Percentiles rank a stretch among this genome's conserved stretches.
These are phyloP conservation scores for Didymella lethalis DNA, from an alignment of 2,329 filamentous ascomycete species.

Conservation along the genomic window DNA sequence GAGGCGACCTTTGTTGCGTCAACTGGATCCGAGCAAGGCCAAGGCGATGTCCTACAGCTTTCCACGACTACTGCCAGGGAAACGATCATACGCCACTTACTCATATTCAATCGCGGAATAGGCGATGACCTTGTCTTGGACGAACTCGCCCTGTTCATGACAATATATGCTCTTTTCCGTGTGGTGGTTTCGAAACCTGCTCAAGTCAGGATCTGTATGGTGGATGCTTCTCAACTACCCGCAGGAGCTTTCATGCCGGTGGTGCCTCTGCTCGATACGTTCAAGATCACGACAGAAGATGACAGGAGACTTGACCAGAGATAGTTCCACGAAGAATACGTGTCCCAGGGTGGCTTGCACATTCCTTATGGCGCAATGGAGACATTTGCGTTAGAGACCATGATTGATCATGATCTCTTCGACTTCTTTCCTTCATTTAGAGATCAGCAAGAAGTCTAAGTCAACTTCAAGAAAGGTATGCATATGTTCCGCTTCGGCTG, in stretches of 20 bases:
- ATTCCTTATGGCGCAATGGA: neutral
- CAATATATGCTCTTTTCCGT: too few relatives aligned
- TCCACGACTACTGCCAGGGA: too few relatives aligned
- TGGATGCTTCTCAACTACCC: neutral
- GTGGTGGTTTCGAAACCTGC: too few relatives aligned
- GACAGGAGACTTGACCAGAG: neutral
- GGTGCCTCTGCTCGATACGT: neutral
- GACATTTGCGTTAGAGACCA: neutral
- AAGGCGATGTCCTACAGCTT: too few relatives aligned
- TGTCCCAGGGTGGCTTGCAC: neutral
- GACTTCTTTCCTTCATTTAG: too few relatives aligned
- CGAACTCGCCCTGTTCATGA: neutral
- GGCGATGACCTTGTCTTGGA: neutral
- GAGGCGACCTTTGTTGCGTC: too few relatives aligned
- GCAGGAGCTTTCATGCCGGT: neutral
- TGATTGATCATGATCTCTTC: neutral
- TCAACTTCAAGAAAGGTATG: neutral
- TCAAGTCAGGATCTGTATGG: neutral
- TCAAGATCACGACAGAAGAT: neutral
- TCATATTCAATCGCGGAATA: neutral
- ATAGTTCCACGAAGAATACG: neutral
- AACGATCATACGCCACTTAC: neutral
- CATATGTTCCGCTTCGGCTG: neutral
- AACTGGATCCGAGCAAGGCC: too few relatives aligned
- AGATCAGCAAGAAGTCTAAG: neutral